These are phyloP conservation scores for Microbotryum scabiosae DNA, from an alignment of 1,284 basidiomycete genomes.

Conservation along the genomic window DNA sequence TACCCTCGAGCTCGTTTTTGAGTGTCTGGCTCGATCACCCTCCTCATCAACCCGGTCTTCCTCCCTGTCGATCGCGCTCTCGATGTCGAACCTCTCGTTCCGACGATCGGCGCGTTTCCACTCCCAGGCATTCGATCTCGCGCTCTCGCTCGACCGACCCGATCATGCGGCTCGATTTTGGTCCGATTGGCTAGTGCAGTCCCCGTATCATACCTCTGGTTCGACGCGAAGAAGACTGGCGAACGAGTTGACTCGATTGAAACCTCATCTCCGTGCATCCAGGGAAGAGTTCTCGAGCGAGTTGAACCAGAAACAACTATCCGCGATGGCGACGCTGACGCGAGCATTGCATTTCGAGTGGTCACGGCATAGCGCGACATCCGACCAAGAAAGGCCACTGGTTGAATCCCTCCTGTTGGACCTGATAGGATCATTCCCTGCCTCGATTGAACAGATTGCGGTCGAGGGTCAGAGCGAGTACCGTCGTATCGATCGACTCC, in stretches of 20 bases:
- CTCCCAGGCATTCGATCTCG: slow-evolving; percentile 3
- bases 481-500: slow-evolving; percentile 1
- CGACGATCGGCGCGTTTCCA: not conserved
- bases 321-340: slow-evolving; percentile 12
- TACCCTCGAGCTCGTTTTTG: slow-evolving; percentile 15
- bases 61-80: slow-evolving; percentile 10
- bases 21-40: not conserved
- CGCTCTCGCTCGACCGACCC: not conserved
- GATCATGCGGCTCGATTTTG: slow-evolving; percentile 23
- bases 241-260: too few relatives aligned
- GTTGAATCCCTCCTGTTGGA: not conserved
- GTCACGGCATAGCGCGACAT: not conserved
- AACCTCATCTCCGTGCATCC: not conserved
- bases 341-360: slow-evolving; percentile 10
- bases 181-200: slow-evolving; percentile 7
- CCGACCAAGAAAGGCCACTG: not conserved
- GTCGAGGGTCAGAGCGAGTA: not conserved
- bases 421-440: not conserved
- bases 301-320: not conserved
- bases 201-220: not conserved
- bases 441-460: too few relatives aligned
- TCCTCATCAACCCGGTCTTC: not conserved
- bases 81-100: slow-evolving; percentile 5
- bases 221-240: not conserved
- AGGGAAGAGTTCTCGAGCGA: not conserved